Percentiles rank a stretch among this genome's conserved stretches.
phyloP scores from a whole-genome alignment of 495 filamentous ascomycete genomes.

The Pyrenula massariospora region DNA sequence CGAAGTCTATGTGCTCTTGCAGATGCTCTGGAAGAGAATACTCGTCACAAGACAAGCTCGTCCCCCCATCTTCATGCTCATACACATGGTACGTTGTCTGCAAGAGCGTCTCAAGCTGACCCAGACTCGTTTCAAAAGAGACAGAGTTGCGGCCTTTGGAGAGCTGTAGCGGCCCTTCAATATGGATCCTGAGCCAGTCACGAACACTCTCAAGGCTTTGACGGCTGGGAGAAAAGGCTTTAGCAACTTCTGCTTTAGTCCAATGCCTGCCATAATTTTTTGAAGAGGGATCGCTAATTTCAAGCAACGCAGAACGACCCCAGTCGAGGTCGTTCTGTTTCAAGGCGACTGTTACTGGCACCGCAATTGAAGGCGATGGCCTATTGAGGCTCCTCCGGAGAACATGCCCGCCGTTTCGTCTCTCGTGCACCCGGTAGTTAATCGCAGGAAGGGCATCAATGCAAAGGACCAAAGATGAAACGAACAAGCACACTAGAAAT shows the following conservation, averaged over 20 bases:
- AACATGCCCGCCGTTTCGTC: neutral
- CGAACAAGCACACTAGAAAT: neutral
- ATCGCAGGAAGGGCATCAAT: neutral
- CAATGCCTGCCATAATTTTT: slow-evolving; percentile 13
- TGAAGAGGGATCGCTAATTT: slow-evolving; percentile 14
- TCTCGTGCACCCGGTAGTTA: neutral
- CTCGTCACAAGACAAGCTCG: slow-evolving; percentile 20
- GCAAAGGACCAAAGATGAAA: neutral
- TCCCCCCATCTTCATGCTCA: slow-evolving; percentile 19
- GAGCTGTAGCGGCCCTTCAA: slow-evolving; percentile 13
- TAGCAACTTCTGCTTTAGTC: slow-evolving; percentile 10
- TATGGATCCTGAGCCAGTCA: slow-evolving; percentile 31
- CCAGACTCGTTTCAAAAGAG: slow-evolving; percentile 25
- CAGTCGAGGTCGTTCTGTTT: slow-evolving; percentile 18
- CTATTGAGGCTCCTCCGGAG: slow-evolving; percentile 4
- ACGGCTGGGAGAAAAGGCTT: slow-evolving; percentile 21
- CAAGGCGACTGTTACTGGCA: slow-evolving; percentile 23
- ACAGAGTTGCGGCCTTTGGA: slow-evolving; percentile 21
- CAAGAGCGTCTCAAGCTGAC: slow-evolving; percentile 30
- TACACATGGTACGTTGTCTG: slow-evolving; percentile 36
- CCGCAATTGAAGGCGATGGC: slow-evolving; percentile 3
- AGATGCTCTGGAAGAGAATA: slow-evolving; percentile 33
- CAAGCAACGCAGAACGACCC: slow-evolving; percentile 19
- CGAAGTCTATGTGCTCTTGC: slow-evolving; percentile 34
- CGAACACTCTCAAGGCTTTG: slow-evolving; percentile 15